Evolutionary conservation across 2,329 filamentous ascomycete genomes (phyloP).

Genomic region (Fusarium scirpi): DNA sequence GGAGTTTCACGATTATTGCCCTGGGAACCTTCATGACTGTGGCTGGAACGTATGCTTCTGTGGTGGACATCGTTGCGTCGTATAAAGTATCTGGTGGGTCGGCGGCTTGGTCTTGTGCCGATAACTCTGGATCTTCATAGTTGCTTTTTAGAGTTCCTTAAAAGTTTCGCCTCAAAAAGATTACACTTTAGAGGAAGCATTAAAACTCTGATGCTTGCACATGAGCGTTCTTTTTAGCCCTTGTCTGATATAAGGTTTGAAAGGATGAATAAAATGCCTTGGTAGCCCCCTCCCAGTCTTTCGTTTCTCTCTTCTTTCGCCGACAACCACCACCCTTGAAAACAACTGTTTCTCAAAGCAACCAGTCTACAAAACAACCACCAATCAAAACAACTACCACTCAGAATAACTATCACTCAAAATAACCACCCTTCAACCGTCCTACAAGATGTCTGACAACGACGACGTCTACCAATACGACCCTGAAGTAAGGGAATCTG

Average conservation of each 20-base stretch:
- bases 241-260: not conserved
- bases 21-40: constrained; percentile 54
- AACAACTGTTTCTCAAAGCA: not conserved
- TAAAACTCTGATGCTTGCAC: not conserved
- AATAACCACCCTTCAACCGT: not conserved
- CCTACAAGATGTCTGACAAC: not conserved
- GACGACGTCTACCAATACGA: not conserved
- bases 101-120: constrained; percentile 56
- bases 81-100: constrained; percentile 53
- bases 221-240: not conserved
- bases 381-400: not conserved
- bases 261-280: not conserved
- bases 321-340: not conserved
- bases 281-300: not conserved
- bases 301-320: not conserved
- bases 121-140: constrained; percentile 53
- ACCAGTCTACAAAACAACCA: not conserved
- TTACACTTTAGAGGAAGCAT: not conserved
- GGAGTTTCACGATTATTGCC: constrained; percentile 10
- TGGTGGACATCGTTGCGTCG: constrained; percentile 51
- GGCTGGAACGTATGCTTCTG: constrained; percentile 58
- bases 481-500: not conserved
- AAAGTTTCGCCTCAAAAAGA: not conserved
- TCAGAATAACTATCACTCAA: not conserved
- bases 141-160: not conserved